Evolutionary conservation across 1,284 basidiomycete species (phyloP).

Genomic region (Microbotryum saponariae): DNA sequence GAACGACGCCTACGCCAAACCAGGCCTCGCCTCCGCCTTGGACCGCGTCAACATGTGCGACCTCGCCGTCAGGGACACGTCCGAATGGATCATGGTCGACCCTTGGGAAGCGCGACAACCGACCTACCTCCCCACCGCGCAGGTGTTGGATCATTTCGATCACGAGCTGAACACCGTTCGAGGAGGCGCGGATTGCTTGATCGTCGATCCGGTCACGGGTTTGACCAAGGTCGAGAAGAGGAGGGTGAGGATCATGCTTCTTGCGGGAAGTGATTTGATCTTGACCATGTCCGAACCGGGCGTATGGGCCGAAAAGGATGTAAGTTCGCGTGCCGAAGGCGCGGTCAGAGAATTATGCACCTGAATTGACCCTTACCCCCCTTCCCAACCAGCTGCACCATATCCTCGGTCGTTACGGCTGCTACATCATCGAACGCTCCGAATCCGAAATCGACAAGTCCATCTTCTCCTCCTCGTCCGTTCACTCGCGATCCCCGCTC

Average conservation of each 20-base stretch:
- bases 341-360: too few species aligned
- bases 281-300: slow-evolving; percentile 98
- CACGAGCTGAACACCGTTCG: slow-evolving; percentile 34
- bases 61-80: slow-evolving; percentile 33
- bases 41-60: slow-evolving; percentile 38
- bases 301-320: slow-evolving; percentile 91
- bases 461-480: slow-evolving; percentile 34
- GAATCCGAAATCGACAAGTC: slow-evolving; percentile 67
- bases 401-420: slow-evolving; percentile 89
- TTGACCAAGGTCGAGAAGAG: slow-evolving; percentile 37
- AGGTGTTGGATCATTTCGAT: slow-evolving; percentile 39
- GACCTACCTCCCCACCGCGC: slow-evolving; percentile 37
- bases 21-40: slow-evolving; percentile 33
- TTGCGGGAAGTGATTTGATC: slow-evolving; percentile 95
- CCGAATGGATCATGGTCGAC: slow-evolving; percentile 39
- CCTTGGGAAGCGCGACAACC: slow-evolving; percentile 37
- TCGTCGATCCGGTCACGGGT: slow-evolving; percentile 24
- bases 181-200: slow-evolving; percentile 31
- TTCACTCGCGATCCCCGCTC: slow-evolving; percentile 31
- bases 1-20: slow-evolving; percentile 38
- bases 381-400: slow-evolving; percentile 64
- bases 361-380: slow-evolving; percentile 11
- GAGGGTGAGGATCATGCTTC: slow-evolving; percentile 67
- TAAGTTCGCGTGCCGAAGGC: slow-evolving; percentile 40
- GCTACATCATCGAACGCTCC: slow-evolving; percentile 88